Evolutionary conservation across 345 rosid species (phyloP).

Genomic region (Balakata baccata): DNA sequence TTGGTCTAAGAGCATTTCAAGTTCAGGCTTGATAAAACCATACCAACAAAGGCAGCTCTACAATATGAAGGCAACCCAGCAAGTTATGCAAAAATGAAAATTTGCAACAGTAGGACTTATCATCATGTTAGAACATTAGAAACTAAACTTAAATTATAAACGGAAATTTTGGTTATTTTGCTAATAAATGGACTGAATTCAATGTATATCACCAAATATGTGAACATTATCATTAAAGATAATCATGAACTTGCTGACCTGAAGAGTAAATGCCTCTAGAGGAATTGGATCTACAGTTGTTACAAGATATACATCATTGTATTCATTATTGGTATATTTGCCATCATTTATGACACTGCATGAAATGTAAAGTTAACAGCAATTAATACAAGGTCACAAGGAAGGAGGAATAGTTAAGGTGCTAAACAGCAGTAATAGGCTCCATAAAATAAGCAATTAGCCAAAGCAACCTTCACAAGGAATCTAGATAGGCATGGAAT

Average conservation of each 20-base stretch:
- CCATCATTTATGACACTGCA: constrained; percentile 80
- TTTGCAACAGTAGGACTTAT: neutral
- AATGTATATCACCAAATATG: neutral
- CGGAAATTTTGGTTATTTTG: neutral
- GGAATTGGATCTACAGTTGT: constrained; percentile 82
- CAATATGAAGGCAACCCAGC: neutral
- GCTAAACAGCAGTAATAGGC: neutral
- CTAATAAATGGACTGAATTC: neutral
- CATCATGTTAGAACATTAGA: neutral
- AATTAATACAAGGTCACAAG: neutral
- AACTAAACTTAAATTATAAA: neutral
- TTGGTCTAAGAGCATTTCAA: neutral
- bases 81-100: neutral
- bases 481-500: neutral
- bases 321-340: constrained; percentile 80
- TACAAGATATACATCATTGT: constrained; percentile 78
- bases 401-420: neutral
- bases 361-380: constrained; percentile 12
- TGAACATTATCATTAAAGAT: neutral
- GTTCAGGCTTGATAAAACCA: neutral
- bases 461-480: neutral
- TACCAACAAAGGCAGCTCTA: neutral
- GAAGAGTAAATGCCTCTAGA: constrained; percentile 82
- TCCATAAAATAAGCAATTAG: neutral
- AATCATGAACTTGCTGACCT: constrained; percentile 44